A percentile compares a stretch with the other conserved stretches of the same genome.
Evolutionary conservation across 768 basidiomycete genomes (phyloP).

Genomic region (Phylloporus rhodoxanthus): DNA sequence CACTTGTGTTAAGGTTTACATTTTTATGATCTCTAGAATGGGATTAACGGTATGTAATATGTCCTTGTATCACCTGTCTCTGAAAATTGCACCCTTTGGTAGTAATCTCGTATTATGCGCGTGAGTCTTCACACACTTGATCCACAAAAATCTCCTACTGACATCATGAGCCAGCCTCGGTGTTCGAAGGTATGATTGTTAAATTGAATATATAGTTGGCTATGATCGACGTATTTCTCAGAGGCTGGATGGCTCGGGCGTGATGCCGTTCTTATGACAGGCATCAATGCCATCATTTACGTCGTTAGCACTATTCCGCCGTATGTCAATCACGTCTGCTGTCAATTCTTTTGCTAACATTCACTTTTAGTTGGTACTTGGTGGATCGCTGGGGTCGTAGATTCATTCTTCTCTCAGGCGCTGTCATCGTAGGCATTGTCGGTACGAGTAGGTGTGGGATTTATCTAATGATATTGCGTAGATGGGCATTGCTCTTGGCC

Average conservation of each 20-base stretch:
- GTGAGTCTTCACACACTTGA: conserved; percentile 41
- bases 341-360: conserved; percentile 7
- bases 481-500: conserved; percentile 77
- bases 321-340: conserved; percentile 38
- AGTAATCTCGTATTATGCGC: conserved; percentile 95
- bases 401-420: conserved; percentile 80
- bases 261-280: conserved; percentile 92
- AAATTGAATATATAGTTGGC: neutral
- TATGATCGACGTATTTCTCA: conserved; percentile 28
- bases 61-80: conserved; percentile 1
- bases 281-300: conserved; percentile 84
- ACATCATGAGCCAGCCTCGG: conserved; percentile 51
- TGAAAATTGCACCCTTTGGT: conserved; percentile 4
- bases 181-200: conserved; percentile 72
- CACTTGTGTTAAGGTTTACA: neutral
- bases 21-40: conserved; percentile 52
- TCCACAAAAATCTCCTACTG: conserved; percentile 1
- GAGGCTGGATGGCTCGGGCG: conserved; percentile 95
- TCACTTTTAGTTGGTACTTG: conserved; percentile 72
- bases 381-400: conserved; percentile 90
- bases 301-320: conserved; percentile 76
- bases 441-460: neutral
- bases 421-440: conserved; percentile 54
- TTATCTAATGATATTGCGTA: conserved; percentile 25
- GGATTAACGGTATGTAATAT: conserved; percentile 73